Evolutionary conservation across 2,329 filamentous ascomycete species (phyloP).

Genomic region (Akanthomyces lecanii): DNA sequence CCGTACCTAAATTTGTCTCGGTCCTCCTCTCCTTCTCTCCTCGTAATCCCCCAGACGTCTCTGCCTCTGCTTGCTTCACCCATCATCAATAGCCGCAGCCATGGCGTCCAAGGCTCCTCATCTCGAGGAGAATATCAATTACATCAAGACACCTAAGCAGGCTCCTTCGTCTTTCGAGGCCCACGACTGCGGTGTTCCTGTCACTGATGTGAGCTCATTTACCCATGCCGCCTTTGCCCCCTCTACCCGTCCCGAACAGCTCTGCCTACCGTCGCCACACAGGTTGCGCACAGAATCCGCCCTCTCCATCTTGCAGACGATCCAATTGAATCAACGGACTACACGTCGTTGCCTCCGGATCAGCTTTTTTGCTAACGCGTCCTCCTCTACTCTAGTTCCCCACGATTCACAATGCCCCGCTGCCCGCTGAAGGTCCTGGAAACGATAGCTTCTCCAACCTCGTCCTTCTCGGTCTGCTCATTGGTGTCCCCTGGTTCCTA

Average conservation of each 20-base stretch:
- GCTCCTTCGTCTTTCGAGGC: constrained; percentile 59
- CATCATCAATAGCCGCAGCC: constrained; percentile 4
- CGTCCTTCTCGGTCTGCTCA: constrained; percentile 65
- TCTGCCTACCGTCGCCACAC: background rate
- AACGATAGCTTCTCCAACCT: constrained; percentile 84
- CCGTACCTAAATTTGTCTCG: constrained; percentile 8
- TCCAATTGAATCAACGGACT: background rate
- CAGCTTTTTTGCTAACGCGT: background rate
- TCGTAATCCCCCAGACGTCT: constrained; percentile 2
- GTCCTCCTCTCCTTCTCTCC: constrained; percentile 9
- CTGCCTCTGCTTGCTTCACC: constrained; percentile 8
- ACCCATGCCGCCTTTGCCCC: constrained; percentile 23
- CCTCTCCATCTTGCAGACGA: background rate
- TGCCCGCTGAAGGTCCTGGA: constrained; percentile 83
- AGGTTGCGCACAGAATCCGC: background rate
- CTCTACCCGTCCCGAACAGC: background rate
- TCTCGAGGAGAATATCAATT: constrained; percentile 15
- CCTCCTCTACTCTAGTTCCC: constrained; percentile 24
- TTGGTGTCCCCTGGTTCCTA: constrained; percentile 71
- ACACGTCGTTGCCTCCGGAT: background rate
- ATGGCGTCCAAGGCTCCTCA: constrained; percentile 17
- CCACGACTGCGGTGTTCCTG: constrained; percentile 54
- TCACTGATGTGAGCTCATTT: constrained; percentile 37
- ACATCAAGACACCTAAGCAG: constrained; percentile 37
- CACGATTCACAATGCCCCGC: constrained; percentile 91